Evolutionary conservation across 1,139 yeast genomes (phyloP).

Genomic region (Cylindricascospora bacillispora): DNA sequence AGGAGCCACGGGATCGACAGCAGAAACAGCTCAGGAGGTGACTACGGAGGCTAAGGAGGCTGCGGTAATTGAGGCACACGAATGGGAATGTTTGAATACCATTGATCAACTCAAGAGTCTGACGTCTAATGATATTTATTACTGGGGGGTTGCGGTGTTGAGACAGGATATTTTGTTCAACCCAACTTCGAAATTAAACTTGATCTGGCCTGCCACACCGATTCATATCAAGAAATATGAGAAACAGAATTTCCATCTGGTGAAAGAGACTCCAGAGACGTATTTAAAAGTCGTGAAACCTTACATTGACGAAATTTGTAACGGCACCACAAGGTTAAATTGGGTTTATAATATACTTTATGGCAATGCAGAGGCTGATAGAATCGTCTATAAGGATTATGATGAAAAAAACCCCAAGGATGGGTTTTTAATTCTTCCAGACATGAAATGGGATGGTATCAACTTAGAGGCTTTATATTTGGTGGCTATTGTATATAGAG

Average conservation of each 20-base stretch:
- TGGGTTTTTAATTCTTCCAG: constrained; percentile 59
- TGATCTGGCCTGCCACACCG: constrained; percentile 84
- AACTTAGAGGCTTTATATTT: constrained; percentile 60
- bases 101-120: constrained; percentile 34
- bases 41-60: constrained; percentile 13
- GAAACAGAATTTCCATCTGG: constrained; percentile 42
- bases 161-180: constrained; percentile 33
- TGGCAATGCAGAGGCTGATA: constrained; percentile 74
- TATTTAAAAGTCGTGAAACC: constrained; percentile 56
- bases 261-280: constrained; percentile 71
- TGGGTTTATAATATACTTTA: constrained; percentile 86
- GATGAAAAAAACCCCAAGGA: constrained; percentile 29
- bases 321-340: constrained; percentile 47
- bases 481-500: constrained; percentile 61
- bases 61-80: constrained; percentile 20
- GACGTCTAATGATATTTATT: constrained; percentile 68
- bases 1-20: constrained; percentile 9
- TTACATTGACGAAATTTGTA: constrained; percentile 63
- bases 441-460: constrained; percentile 88
- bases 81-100: constrained; percentile 21
- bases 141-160: constrained; percentile 58
- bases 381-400: constrained; percentile 33
- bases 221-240: constrained; percentile 70
- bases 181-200: constrained; percentile 61
- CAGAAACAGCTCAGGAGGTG: constrained; percentile 10